Evolutionary conservation across 176 grass and related monocot genomes (phyloP).

Genomic region (Elaeis guineensis): DNA sequence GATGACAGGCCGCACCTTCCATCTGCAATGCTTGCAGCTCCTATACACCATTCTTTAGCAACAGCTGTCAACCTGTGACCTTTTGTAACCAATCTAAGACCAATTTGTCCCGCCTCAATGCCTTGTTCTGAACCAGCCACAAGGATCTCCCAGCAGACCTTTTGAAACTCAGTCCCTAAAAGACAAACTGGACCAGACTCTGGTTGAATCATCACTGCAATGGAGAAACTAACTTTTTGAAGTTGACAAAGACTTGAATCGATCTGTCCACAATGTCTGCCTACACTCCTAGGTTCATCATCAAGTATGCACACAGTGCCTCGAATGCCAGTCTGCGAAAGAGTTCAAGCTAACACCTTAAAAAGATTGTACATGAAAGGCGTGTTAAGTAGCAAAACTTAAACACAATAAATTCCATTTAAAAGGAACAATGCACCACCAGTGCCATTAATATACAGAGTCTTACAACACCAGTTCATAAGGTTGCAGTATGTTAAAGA

Average conservation of each 20-base stretch:
- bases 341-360: conserved; percentile 15
- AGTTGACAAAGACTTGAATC: conserved; percentile 56
- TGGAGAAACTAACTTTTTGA: conserved; percentile 66
- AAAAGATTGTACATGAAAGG: not conserved
- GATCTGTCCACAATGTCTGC: conserved; percentile 80
- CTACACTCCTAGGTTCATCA: conserved; percentile 81
- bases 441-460: not conserved
- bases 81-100: conserved; percentile 79
- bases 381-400: no score
- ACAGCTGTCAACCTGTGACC: conserved; percentile 82
- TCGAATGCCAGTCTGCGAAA: conserved; percentile 60
- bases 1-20: conserved; percentile 58
- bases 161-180: conserved; percentile 88
- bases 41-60: conserved; percentile 96
- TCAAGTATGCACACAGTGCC: conserved; percentile 83
- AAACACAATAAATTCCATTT: no score
- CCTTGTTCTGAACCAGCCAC: conserved; percentile 95
- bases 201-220: conserved; percentile 88
- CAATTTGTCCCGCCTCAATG: conserved; percentile 96
- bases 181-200: conserved; percentile 96
- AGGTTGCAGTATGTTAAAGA: no score
- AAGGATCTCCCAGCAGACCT: conserved; percentile 92
- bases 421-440: not conserved
- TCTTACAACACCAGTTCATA: no score
- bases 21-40: conserved; percentile 86